Base-by-base conservation (phyloP, 495 filamentous ascomycete genomes). In the Tuber calosporum region DNA sequence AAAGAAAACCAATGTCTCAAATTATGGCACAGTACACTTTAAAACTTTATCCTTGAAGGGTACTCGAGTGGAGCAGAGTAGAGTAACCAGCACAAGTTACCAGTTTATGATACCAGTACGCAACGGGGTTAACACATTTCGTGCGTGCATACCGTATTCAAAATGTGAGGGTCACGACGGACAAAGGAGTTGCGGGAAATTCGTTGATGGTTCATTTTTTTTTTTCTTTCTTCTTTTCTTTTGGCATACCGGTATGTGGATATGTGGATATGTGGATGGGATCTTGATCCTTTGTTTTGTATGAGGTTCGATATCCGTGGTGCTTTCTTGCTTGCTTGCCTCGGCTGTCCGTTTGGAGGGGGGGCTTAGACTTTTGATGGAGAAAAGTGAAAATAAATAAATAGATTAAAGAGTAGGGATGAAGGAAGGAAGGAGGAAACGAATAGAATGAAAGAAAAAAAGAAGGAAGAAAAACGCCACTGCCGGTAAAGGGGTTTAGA, bases 1-100 rank as follows among this genome's bases (percentile, higher is more conserved):
- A n/a, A 15, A 30, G 30, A 58, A 11, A 4, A 13, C n/a, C n/a
- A 58, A 58, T 58, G 48, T 58, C 48, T 58, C 48, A 58, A 48
- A 19, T 20, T 19, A 20, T 48, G 19, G 0, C 11, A 20, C 7
- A 6, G 1, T 53, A 58, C 48, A 30, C 48, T 58, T 58, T 58
- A 30, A 58, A 58, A 58, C n/a, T 58, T 15, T 58, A 58, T 58
- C 48, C 48, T 30, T 58, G 48, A 58, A 58, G 48, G 48, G 48
- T 30, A 58, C 20, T 0, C n/a, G n/a, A n/a, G n/a, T n/a, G n/a
- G n/a, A n/a, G n/a, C n/a, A n/a, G n/a, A n/a, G n/a, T n/a, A n/a
- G n/a, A n/a, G n/a, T n/a, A n/a, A n/a, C n/a, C n/a, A 22, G 48
- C 26, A 58, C n/a, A 40, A 39, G 39, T 40, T 40, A 40, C 39